Conservation (phyloP, 2,329 filamentous ascomycete species). For the Colletotrichum graminicola region DNA sequence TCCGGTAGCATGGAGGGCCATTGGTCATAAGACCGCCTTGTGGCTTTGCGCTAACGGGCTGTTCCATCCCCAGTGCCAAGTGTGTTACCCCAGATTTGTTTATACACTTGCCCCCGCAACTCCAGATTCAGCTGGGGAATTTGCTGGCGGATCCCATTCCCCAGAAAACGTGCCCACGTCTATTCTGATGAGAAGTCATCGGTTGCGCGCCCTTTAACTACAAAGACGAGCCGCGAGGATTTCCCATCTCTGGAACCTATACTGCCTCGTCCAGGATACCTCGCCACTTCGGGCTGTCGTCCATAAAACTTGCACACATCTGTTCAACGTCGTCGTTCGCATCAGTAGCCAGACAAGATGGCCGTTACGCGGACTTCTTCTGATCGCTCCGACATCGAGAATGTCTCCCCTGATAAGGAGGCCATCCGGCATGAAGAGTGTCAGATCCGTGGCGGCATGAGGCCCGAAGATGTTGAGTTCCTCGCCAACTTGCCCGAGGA, state of each 20-base stretch:
- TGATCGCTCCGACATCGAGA: conserved; percentile 46
- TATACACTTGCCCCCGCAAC: conserved; percentile 10
- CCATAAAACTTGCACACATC: not conserved
- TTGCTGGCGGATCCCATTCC: conserved; percentile 8
- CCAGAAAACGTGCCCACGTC: not conserved
- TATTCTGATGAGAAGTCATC: not conserved
- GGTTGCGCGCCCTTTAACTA: not conserved
- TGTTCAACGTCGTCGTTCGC: not conserved
- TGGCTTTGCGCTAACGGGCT: not conserved
- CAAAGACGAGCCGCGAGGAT: conserved; percentile 12
- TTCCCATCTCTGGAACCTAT: not conserved
- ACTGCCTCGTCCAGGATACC: not conserved
- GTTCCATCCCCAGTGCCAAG: conserved; percentile 21
- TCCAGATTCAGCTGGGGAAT: not conserved
- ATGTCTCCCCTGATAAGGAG: conserved; percentile 45
- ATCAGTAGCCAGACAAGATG: conserved; percentile 28
- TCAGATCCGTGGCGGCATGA: conserved; percentile 36
- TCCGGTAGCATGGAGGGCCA: not conserved
- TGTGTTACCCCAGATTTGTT: conserved; percentile 20
- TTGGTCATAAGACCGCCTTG: not conserved
- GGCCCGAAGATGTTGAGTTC: conserved; percentile 49
- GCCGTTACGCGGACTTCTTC: conserved; percentile 21
- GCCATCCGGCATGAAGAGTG: conserved; percentile 45
- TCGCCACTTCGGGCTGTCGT: not conserved
- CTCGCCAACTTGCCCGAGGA: conserved; percentile 49